Evolutionary conservation across 148 eudicot species (phyloP).

Genomic region (Fagopyrum homotropicum): DNA sequence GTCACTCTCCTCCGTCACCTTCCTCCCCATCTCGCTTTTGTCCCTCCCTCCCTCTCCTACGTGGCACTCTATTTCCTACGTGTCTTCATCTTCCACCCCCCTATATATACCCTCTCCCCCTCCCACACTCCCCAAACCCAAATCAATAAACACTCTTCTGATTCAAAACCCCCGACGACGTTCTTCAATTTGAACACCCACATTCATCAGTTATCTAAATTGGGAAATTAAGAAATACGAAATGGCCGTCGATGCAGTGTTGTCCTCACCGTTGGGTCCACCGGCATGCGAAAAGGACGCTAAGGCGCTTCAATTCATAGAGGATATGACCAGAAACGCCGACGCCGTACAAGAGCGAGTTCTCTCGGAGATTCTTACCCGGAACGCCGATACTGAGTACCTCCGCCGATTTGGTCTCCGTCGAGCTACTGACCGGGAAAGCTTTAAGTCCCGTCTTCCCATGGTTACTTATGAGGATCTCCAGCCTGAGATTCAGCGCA

Average conservation of each 20-base stretch:
- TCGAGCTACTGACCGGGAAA: conserved; percentile 46
- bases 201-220: neutral
- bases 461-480: conserved; percentile 70
- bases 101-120: conserved; percentile 20
- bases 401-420: conserved; percentile 38
- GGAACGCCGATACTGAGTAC: conserved; percentile 64
- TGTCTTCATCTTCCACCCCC: neutral
- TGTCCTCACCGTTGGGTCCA: conserved; percentile 57
- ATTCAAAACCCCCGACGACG: neutral
- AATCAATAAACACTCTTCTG: neutral
- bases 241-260: conserved; percentile 66
- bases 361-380: conserved; percentile 46
- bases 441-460: conserved; percentile 56
- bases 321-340: conserved; percentile 74
- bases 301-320: conserved; percentile 69
- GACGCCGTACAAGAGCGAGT: conserved; percentile 57
- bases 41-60: conserved; percentile 25
- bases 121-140: neutral
- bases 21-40: conserved; percentile 43
- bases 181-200: neutral
- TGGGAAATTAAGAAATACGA: neutral
- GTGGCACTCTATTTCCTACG: neutral
- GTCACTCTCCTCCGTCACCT: conserved; percentile 28
- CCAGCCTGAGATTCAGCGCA: conserved; percentile 74
- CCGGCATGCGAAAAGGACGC: conserved; percentile 79